A percentile compares a stretch with the other conserved stretches of the same genome.
These are phyloP conservation scores for Pichia californica DNA, from an alignment of 805 yeast genomes.

Conservation along the genomic window DNA sequence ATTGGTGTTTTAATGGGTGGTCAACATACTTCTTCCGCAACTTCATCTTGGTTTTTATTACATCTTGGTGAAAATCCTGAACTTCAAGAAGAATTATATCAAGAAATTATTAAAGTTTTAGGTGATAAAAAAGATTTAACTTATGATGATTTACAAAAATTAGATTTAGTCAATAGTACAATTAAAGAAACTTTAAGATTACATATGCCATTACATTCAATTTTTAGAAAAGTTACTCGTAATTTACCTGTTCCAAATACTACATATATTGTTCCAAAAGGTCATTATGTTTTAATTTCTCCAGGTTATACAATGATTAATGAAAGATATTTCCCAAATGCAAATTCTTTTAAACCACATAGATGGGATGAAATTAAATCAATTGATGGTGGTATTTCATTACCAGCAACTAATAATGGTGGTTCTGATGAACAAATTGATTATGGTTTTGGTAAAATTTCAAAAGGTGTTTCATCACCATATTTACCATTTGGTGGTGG, in stretches of 20 bases:
- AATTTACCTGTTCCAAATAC: conserved; percentile 77
- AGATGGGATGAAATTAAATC: conserved; percentile 60
- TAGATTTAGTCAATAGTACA: conserved; percentile 75
- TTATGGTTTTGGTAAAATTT: conserved; percentile 94
- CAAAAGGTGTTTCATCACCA: conserved; percentile 94
- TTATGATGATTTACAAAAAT: conserved; percentile 74
- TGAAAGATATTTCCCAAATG: conserved; percentile 73
- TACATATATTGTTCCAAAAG: conserved; percentile 74
- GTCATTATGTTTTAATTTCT: conserved; percentile 84
- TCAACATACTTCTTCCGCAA: conserved; percentile 95
- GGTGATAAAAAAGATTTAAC: conserved; percentile 52
- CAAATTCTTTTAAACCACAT: conserved; percentile 69
- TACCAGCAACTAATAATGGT: conserved; percentile 30
- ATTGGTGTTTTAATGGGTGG: conserved; percentile 99
- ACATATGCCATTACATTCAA: conserved; percentile 95
- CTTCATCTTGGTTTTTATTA: conserved; percentile 89
- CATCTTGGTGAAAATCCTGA: conserved; percentile 87
- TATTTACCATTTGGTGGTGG: conserved; percentile 99
- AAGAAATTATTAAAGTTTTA: conserved; percentile 65
- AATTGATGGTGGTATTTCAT: conserved; percentile 23
- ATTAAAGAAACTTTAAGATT: conserved; percentile 92
- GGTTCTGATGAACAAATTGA: conserved; percentile 47
- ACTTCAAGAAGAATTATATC: conserved; percentile 71
- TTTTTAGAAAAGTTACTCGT: conserved; percentile 83
- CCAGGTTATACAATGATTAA: conserved; percentile 87